These are phyloP conservation scores for Linnemannia elongata DNA, from an alignment of 192 early-diverging fungal species.

Conservation along the genomic window DNA sequence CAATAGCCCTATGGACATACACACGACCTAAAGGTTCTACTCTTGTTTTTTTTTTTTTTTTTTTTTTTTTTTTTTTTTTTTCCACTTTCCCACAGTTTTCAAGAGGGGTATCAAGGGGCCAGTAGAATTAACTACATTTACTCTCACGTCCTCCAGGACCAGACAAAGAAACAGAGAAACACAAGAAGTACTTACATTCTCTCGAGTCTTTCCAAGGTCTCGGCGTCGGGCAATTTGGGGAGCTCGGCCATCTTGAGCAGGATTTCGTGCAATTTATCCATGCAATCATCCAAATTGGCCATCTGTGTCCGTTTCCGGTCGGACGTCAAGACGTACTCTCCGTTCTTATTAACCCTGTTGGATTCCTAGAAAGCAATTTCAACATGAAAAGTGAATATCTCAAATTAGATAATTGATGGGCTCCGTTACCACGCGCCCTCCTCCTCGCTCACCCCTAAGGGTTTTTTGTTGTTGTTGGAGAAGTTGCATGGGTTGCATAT, in stretches of 20 bases:
- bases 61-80: background rate
- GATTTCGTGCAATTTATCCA: slow-evolving; percentile 75
- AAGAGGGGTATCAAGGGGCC: background rate
- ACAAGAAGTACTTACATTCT: slow-evolving; percentile 61
- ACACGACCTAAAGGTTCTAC: background rate
- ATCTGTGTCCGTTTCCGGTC: slow-evolving; percentile 81
- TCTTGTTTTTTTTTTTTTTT: background rate
- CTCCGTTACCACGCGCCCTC: too few species aligned
- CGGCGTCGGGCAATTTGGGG: slow-evolving; percentile 74
- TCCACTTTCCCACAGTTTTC: background rate
- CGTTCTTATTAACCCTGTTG: slow-evolving; percentile 74
- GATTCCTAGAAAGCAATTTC: slow-evolving; percentile 43
- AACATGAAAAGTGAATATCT: background rate
- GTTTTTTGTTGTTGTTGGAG: too few species aligned
- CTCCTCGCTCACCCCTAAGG: too few species aligned
- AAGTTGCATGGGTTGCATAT: too few species aligned
- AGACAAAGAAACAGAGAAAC: background rate
- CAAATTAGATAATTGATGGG: too few species aligned
- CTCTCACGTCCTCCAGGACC: background rate
- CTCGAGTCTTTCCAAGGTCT: slow-evolving; percentile 71
- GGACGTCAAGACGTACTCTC: slow-evolving; percentile 82
- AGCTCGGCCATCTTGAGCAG: slow-evolving; percentile 74
- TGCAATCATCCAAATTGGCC: slow-evolving; percentile 85
- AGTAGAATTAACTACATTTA: background rate
- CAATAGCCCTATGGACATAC: background rate